Evolutionary conservation across 2,329 filamentous ascomycete genomes (phyloP), one percentile per base, ranked within the genome.

Genomic region (Monosporascus sp.): DNA sequence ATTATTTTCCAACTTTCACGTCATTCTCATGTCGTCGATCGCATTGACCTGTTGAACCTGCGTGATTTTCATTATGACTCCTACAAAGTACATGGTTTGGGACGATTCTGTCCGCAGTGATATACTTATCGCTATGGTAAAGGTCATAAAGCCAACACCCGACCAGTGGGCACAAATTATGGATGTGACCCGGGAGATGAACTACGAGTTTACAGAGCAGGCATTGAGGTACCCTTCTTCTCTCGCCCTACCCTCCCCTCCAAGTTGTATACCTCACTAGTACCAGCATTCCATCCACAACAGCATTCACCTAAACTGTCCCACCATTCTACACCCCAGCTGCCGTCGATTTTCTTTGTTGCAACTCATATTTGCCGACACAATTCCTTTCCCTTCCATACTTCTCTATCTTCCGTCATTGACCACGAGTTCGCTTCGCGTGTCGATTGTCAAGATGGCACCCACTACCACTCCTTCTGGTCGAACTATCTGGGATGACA

Each of bases 121-220:
- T 41, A 71, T 80, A 43, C 67, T 80, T 37, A 52, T 72, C 6
- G 70, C 69, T 27, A 53, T 79, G 24, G 61, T 74, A n/a, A 65
- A 69, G 25, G 63, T 70, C 6, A 57, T 72, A 51, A 70, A 66
- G 38, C 67, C 72, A 2, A 63, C 56, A 2, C 39, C 56, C 0
- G 60, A 60, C 1, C 66, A 73, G 11, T 72, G 68, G 49, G 54
- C 55, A 1, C 48, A 38, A 0, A 55, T 71, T 27, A 53, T 66
- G 6, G 52, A 52, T 6, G 52, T 54, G 1, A 58, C 71, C 45
- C 57, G 58, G 8, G 24, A 27, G 2, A 63, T 62, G 25, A 68
- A 63, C 17, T 63, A 68, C 53, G 50, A 54, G 1, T 69, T 68
- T 44, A 59, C 59, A 0, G 54, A 55, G n/a, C 43, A 53, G 5